Evolutionary conservation across 805 yeast genomes (phyloP), one percentile per base, ranked within the genome.

Genomic region (Zygosaccharomyces kombuchaensis): DNA sequence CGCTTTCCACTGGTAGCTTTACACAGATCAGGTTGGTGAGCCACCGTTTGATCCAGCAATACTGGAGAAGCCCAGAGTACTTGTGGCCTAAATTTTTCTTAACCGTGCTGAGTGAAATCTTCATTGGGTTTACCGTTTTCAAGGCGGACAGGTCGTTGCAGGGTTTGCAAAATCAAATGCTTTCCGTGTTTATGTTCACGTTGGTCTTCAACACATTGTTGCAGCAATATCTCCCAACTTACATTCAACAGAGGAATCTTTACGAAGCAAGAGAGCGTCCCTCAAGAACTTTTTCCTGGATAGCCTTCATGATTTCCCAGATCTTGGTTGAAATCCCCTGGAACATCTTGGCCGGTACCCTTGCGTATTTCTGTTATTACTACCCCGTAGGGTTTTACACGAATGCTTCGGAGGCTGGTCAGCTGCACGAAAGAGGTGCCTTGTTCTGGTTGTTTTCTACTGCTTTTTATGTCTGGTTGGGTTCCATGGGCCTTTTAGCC

Each of bases 141-240:
- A 81, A 80, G 50, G 86, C 91, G 21, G 71, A 72, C 46, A 74
- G 70, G 13, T 73, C 87, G 2, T 59, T 76, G 37, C 91, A 79
- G 66, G 82, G 87, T 60, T 63, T 87, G 57, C 96, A 88, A 65
- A 87, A 87, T 65, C 93, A 84, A 69, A 81, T 85, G 88, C 78
- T 84, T 55, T 72, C 89, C 3, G 59, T 82, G 34, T 86, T 86
- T 69, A 82, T 84, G 87, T 75, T 80, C 57, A 61, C 78, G 34
- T 72, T 78, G 54, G 69, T 76, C 41, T 72, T 79, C 66, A 73
- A 73, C 52, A 80, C 84, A 17, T 57, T 81, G 55, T 59, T 80
- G 40, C 78, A 81, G 53, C 89, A 84, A 62, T 72, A 77, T 67
- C 65, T 82, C 52, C 88, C 89, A n/a, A 62, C 75, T 45, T 85